Conservation (phyloP, 176 grass and related monocot genomes). For the Pontederia crassipes region DNA sequence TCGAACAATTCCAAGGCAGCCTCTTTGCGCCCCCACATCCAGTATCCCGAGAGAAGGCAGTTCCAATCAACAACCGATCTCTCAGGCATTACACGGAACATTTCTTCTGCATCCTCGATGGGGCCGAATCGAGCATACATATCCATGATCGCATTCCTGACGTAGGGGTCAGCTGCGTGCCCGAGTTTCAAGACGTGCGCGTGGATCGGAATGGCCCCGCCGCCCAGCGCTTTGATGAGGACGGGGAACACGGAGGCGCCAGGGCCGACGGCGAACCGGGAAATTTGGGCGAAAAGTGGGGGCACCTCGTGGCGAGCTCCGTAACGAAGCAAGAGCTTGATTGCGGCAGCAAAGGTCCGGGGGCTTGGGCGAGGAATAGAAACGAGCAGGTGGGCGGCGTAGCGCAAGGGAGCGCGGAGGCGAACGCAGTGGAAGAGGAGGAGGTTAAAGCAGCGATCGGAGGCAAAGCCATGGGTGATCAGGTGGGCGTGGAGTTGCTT, state of each 20-base stretch:
- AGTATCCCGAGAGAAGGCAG: conserved; percentile 9
- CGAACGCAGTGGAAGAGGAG: background rate
- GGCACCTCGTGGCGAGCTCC: background rate
- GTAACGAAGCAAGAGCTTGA: background rate
- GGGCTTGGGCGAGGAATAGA: background rate
- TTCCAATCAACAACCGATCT: conserved; percentile 16
- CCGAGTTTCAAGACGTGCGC: conserved; percentile 8
- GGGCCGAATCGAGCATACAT: background rate
- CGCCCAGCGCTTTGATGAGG: background rate
- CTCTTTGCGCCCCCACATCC: conserved; percentile 11
- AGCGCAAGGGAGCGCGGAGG: background rate
- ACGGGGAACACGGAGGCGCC: background rate
- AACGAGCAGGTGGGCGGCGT: conserved; percentile 1
- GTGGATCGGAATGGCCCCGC: background rate
- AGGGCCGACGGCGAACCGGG: background rate
- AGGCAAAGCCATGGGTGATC: background rate
- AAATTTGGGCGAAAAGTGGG: background rate
- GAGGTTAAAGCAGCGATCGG: background rate
- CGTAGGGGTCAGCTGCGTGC: background rate
- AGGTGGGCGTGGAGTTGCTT: conserved; percentile 6
- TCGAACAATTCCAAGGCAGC: conserved; percentile 4
- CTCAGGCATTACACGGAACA: conserved; percentile 18
- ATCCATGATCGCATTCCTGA: conserved; percentile 13
- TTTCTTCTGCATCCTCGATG: background rate
- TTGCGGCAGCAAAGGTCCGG: background rate